Base-by-base conservation (phyloP, 2,329 filamentous ascomycete genomes). In the Talaromyces sp. region DNA sequence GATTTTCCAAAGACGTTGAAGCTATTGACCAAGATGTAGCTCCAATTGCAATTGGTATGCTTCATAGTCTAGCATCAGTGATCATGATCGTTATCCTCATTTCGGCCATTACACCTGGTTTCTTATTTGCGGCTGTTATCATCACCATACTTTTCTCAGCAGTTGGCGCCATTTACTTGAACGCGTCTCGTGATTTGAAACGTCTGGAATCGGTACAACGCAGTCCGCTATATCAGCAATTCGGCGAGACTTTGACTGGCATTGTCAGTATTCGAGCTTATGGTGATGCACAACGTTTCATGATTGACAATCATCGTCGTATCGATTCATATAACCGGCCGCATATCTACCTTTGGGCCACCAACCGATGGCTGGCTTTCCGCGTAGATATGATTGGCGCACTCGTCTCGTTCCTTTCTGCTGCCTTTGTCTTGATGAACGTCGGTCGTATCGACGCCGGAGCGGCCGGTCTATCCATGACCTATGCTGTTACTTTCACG, bases 211-310 rank as follows among this genome's bases (percentile, higher is more conserved):
- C 93, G 6, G 86, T 97, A 1, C 90, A 97, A 72, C 84, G 93
- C 69, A 97, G 92, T 72, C 94, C 94, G 1, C 79, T 99, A 6
- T 99, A 97, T 77, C 94, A 99, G 73, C 94, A 97, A 65, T 99
- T 99, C 65, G 93, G 94, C 62, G 94, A 99, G 77, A 97, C 95
- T 0, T 77, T 99, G 17, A 90, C 87, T 53, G 94, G 94, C 28
- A 94, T 99, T 73, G 95, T 93, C 2, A 99, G 94, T 0, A 99
- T 99, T 65, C 88, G 95, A 68, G 94, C 94, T 1, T 99, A 97
- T 67, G 91, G 93, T 36, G 93, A 97, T 66, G 91, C 97, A 72
- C 84, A 89, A 56, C 87, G 94, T 36, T 99, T 99, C 73, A 89
- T 97, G 63, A 84, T 91, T 19, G 93, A 99, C 69, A 99, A 97